These are phyloP conservation scores for Actinomortierella ambigua DNA, from an alignment of 371 early-diverging fungal species.

Conservation along the genomic window DNA sequence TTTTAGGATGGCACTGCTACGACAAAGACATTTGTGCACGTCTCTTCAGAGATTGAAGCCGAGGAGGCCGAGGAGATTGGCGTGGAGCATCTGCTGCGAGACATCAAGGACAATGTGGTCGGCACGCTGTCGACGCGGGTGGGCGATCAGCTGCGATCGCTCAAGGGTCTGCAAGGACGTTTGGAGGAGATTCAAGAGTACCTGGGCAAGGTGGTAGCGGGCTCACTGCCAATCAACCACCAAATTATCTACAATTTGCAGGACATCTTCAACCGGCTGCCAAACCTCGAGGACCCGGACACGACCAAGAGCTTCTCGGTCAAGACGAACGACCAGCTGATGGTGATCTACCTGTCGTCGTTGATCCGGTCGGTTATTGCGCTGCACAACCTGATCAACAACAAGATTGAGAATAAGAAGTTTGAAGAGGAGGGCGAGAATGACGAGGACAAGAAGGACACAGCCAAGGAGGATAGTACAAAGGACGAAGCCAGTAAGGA, in stretches of 20 bases:
- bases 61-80: conserved; percentile 99
- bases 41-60: conserved; percentile 95
- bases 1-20: conserved; percentile 92
- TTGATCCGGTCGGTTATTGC: conserved; percentile 94
- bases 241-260: conserved; percentile 96
- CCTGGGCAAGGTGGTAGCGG: conserved; percentile 85
- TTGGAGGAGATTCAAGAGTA: conserved; percentile 88
- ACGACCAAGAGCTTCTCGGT: conserved; percentile 83
- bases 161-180: conserved; percentile 85
- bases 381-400: conserved; percentile 94
- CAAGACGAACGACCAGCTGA: conserved; percentile 95
- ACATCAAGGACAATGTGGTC: conserved; percentile 97
- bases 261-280: conserved; percentile 94
- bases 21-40: conserved; percentile 94
- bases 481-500: conserved; percentile 9
- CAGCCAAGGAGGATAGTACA: conserved; percentile 16
- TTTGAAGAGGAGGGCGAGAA: conserved; percentile 49
- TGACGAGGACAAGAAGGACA: conserved; percentile 42
- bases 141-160: conserved; percentile 84
- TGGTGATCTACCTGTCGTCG: conserved; percentile 90
- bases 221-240: conserved; percentile 90
- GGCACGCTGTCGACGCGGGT: conserved; percentile 92
- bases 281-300: conserved; percentile 80
- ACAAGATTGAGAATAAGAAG: conserved; percentile 76
- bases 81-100: conserved; percentile 98